Conservation (phyloP, 352 stramenopile species). For the Poterioochromonas sp. region DNA sequence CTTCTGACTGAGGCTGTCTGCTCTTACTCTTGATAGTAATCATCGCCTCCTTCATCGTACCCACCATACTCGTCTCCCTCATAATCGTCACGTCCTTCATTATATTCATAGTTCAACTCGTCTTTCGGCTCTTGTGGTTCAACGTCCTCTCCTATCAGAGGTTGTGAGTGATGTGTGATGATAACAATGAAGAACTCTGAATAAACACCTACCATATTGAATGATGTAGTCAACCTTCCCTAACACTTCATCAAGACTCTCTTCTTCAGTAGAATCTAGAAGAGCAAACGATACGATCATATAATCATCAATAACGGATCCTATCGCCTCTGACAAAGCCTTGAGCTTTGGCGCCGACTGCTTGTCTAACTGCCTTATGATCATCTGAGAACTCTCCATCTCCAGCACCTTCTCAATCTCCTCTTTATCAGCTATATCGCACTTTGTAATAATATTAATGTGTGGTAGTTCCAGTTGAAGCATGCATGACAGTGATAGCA, state of each 20-base stretch:
- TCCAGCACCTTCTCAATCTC: constrained; percentile 57
- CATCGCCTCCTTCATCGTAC: background rate
- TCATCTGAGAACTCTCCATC: constrained; percentile 46
- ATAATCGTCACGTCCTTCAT: background rate
- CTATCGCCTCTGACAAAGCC: constrained; percentile 37
- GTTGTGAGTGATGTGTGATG: background rate
- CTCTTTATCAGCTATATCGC: constrained; percentile 84
- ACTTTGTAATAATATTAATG: constrained; percentile 97
- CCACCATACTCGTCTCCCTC: background rate
- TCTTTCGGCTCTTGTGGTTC: background rate
- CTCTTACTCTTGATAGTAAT: too few species aligned
- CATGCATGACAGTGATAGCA: constrained; percentile 95
- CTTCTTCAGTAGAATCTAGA: constrained; percentile 90
- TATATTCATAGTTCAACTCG: background rate
- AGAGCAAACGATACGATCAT: constrained; percentile 94
- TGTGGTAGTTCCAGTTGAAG: constrained; percentile 89
- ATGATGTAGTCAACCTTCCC: constrained; percentile 87
- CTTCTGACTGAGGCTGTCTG: too few species aligned
- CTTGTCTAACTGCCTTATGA: constrained; percentile 21
- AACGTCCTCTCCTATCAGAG: background rate
- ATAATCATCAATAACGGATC: constrained; percentile 74
- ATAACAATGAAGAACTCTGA: background rate
- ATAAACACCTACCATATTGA: constrained; percentile 89
- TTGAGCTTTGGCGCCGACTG: constrained; percentile 9
- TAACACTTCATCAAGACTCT: constrained; percentile 89